Percentiles rank a stretch among this genome's conserved stretches.
phyloP scores from a whole-genome alignment of 129 eudicot genomes.

The Smallanthus sonchifolius region DNA sequence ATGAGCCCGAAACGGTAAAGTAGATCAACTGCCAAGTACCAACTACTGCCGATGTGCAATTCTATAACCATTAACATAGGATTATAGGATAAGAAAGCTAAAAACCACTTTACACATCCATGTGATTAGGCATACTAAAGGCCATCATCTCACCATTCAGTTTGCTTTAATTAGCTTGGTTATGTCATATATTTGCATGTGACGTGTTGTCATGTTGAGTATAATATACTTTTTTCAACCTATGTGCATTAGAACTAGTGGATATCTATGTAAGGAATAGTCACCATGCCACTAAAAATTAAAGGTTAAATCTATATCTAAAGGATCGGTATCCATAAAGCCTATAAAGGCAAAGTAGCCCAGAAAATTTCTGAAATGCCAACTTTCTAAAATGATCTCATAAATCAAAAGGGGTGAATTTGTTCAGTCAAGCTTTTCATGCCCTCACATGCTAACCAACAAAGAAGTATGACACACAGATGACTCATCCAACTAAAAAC shows the following conservation, averaged over 20 bases:
- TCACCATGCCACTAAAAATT: constrained; percentile 19
- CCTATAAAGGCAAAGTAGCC: background rate
- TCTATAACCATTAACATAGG: background rate
- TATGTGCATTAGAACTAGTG: background rate
- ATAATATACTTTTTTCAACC: background rate
- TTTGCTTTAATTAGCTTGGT: background rate
- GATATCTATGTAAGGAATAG: constrained; percentile 2
- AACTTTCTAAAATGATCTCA: background rate
- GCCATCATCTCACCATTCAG: background rate
- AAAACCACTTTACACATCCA: background rate
- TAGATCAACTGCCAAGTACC: too few species aligned
- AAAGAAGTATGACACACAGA: constrained; percentile 15
- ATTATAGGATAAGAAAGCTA: background rate
- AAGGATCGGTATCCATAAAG: background rate
- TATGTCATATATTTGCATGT: constrained; percentile 7
- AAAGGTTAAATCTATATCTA: background rate
- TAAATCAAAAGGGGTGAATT: background rate
- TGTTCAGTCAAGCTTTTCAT: constrained; percentile 1
- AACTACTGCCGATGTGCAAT: background rate
- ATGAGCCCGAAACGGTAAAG: background rate
- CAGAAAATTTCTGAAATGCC: background rate
- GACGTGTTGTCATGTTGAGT: constrained; percentile 18
- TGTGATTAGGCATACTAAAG: background rate
- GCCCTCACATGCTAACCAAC: constrained; percentile 18
- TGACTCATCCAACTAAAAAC: constrained; percentile 33